Evolutionary conservation across 192 early-diverging fungal genomes (phyloP).

Genomic region (Linnemannia schmuckeri): DNA sequence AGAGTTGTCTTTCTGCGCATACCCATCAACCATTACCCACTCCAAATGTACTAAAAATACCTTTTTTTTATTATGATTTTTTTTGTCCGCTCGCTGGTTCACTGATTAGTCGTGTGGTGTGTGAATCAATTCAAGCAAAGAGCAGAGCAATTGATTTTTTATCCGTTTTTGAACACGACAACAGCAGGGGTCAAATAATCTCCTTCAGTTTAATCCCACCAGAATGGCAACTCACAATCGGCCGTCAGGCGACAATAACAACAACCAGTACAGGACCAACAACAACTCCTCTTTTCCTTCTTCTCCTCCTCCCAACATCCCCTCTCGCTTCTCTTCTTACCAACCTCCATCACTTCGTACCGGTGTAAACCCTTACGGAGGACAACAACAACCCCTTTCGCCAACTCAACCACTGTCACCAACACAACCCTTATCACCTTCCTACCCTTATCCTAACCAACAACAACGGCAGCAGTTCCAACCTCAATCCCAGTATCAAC

Average conservation of each 20-base stretch:
- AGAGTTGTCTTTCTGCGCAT: not conserved
- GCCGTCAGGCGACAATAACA: not conserved
- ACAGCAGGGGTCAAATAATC: not conserved
- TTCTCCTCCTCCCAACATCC: not conserved
- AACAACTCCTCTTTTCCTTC: conserved; percentile 12
- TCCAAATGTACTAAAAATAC: conserved; percentile 13
- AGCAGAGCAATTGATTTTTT: not conserved
- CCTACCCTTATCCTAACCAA: not conserved
- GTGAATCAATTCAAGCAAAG: too few relatives aligned
- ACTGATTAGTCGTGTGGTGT: not conserved
- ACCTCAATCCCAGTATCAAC: not conserved
- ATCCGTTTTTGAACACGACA: not conserved
- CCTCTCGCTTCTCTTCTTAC: conserved; percentile 9
- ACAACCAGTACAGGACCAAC: not conserved
- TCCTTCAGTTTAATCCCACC: not conserved
- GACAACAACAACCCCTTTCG: not conserved
- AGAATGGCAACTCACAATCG: conserved; percentile 2
- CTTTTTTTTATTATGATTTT: conserved; percentile 10
- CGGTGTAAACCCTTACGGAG: not conserved
- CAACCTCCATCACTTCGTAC: conserved; percentile 13
- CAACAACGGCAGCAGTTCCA: not conserved
- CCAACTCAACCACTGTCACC: not conserved
- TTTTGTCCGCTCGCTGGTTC: not conserved
- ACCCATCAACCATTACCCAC: not conserved
- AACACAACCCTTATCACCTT: not conserved